Evolutionary conservation across 2,329 filamentous ascomycete genomes (phyloP).

Genomic region (Aspergillus fijiensis): DNA sequence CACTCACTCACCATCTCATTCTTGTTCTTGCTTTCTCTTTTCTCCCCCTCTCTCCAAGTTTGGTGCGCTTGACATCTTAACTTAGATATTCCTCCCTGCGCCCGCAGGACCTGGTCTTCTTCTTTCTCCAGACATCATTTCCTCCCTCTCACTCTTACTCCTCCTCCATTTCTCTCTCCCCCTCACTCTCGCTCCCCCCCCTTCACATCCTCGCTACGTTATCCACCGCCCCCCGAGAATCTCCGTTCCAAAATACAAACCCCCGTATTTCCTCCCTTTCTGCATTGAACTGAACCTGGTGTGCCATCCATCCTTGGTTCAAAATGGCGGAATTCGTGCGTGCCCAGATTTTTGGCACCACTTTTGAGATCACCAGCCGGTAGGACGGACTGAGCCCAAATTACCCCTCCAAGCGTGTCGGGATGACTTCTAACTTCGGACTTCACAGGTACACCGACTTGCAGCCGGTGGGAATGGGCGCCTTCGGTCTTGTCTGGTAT

Average conservation of each 20-base stretch:
- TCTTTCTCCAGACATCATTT: conserved; percentile 7
- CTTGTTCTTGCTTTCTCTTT: conserved; percentile 9
- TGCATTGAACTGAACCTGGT: conserved; percentile 16
- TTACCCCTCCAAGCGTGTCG: not conserved
- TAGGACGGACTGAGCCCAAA: conserved; percentile 44
- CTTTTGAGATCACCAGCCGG: conserved; percentile 99
- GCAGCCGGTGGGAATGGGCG: conserved; percentile 98
- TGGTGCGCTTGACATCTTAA: not conserved
- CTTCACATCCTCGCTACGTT: conserved; percentile 2
- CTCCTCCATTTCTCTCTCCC: not conserved
- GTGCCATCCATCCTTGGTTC: conserved; percentile 28
- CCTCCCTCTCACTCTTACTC: conserved; percentile 12
- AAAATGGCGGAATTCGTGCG: conserved; percentile 98
- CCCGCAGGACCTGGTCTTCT: not conserved
- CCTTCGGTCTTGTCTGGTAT: conserved; percentile 97
- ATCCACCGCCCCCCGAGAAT: not conserved
- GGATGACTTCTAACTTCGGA: conserved; percentile 23
- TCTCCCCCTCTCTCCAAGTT: not conserved
- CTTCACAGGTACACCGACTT: conserved; percentile 84
- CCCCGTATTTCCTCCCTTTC: not conserved
- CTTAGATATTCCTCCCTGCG: conserved; percentile 5
- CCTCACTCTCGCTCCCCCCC: not conserved
- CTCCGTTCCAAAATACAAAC: not conserved
- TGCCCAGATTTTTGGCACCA: conserved; percentile 98
- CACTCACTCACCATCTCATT: conserved; percentile 17